Percentiles rank a stretch among this genome's conserved stretches.
Conservation (phyloP, 2,329 filamentous ascomycete species). For the Sclerotinia minor region DNA sequence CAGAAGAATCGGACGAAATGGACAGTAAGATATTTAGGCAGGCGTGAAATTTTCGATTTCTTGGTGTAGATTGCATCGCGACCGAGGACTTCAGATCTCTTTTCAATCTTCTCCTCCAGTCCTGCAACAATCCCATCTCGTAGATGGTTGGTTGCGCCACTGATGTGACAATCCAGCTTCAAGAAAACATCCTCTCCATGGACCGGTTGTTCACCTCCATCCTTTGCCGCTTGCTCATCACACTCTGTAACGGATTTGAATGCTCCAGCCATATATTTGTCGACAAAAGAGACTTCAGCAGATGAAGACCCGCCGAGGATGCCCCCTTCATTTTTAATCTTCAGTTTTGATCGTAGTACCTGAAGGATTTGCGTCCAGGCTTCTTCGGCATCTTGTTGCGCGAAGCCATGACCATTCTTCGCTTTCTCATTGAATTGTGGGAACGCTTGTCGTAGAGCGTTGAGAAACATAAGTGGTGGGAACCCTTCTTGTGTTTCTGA, state of each 20-base stretch:
- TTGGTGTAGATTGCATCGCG: slow-evolving; percentile 86
- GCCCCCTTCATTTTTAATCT: slow-evolving; percentile 54
- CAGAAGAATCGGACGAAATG: slow-evolving; percentile 99
- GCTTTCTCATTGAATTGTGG: slow-evolving; percentile 92
- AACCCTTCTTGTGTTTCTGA: slow-evolving; percentile 84
- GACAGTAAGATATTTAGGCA: slow-evolving; percentile 93
- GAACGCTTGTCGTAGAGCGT: slow-evolving; percentile 73
- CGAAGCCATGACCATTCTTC: slow-evolving; percentile 78
- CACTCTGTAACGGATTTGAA: slow-evolving; percentile 79
- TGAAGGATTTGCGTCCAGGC: slow-evolving; percentile 95
- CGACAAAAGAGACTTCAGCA: slow-evolving; percentile 70
- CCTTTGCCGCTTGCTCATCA: slow-evolving; percentile 75
- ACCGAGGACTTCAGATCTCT: slow-evolving; percentile 74
- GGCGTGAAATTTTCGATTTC: slow-evolving; percentile 80
- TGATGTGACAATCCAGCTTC: slow-evolving; percentile 97
- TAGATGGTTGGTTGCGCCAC: slow-evolving; percentile 81
- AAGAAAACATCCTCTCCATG: slow-evolving; percentile 73
- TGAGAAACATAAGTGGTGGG: slow-evolving; percentile 78
- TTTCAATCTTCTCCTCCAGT: slow-evolving; percentile 86
- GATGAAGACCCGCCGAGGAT: slow-evolving; percentile 53
- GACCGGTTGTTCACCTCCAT: slow-evolving; percentile 69
- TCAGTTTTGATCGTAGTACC: slow-evolving; percentile 76
- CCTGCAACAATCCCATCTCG: slow-evolving; percentile 82
- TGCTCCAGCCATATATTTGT: slow-evolving; percentile 84
- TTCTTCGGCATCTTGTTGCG: slow-evolving; percentile 98